Percentiles rank a stretch among this genome's conserved stretches.
Evolutionary conservation across 345 rosid genomes (phyloP).

Genomic region (Gossypium thurberi): DNA sequence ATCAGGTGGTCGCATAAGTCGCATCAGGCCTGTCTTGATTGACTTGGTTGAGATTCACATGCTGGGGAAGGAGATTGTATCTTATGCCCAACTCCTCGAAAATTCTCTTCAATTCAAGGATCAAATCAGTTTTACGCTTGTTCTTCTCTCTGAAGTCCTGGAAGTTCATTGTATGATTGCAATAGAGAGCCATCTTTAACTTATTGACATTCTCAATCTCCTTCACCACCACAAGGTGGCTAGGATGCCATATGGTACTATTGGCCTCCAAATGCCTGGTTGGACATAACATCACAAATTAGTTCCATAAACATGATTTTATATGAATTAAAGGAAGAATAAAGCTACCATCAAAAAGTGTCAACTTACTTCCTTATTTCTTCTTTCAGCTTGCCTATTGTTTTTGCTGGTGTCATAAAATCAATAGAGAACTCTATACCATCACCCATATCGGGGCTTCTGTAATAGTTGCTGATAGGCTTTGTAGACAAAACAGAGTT

Average conservation of each 20-base stretch:
- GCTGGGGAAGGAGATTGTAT: slow-evolving; percentile 43
- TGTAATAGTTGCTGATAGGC: slow-evolving; percentile 68
- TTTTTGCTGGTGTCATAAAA: slow-evolving; percentile 61
- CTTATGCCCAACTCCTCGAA: slow-evolving; percentile 45
- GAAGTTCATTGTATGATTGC: slow-evolving; percentile 47
- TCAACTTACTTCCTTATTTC: slow-evolving; percentile 50
- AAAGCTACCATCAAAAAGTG: neutral
- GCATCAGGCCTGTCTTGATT: slow-evolving; percentile 13
- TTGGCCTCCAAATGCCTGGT: slow-evolving; percentile 41
- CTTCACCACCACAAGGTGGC: slow-evolving; percentile 35
- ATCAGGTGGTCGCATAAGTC: slow-evolving; percentile 8
- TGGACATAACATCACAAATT: neutral
- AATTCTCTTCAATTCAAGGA: slow-evolving; percentile 38
- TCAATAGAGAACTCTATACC: slow-evolving; percentile 58
- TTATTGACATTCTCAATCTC: slow-evolving; percentile 49
- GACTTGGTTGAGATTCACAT: slow-evolving; percentile 30
- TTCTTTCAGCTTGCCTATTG: slow-evolving; percentile 49
- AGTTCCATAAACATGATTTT: slow-evolving; percentile 1
- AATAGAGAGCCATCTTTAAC: slow-evolving; percentile 35
- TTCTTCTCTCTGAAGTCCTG: slow-evolving; percentile 48
- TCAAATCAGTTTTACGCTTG: slow-evolving; percentile 40
- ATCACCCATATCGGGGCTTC: slow-evolving; percentile 94
- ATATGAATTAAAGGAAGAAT: neutral
- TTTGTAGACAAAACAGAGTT: slow-evolving; percentile 63
- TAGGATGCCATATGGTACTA: slow-evolving; percentile 34